Percentiles rank a stretch among this genome's conserved stretches.
Evolutionary conservation across 768 basidiomycete genomes (phyloP).

Genomic region (Naganishia randhawae): DNA sequence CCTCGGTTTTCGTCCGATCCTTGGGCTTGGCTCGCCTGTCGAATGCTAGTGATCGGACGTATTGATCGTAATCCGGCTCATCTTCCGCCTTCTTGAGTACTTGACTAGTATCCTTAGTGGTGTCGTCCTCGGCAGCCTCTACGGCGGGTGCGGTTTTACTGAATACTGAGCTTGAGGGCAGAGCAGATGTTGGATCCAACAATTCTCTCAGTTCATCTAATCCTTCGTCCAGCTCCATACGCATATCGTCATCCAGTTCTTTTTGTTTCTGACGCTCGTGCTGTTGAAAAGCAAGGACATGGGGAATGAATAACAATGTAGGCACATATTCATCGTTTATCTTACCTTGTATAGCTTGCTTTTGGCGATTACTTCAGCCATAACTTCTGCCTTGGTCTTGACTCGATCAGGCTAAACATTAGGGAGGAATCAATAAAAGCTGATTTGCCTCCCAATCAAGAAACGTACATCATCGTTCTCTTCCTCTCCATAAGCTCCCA

Average conservation of each 20-base stretch:
- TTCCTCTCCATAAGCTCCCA: slow-evolving; percentile 79
- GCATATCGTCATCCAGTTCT: slow-evolving; percentile 77
- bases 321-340: slow-evolving; percentile 18
- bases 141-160: slow-evolving; percentile 17
- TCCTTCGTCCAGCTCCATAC: slow-evolving; percentile 82
- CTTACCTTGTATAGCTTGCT: slow-evolving; percentile 89
- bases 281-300: slow-evolving; percentile 52
- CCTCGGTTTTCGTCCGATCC: slow-evolving; percentile 92
- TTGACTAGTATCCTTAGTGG: background rate
- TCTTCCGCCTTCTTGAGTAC: slow-evolving; percentile 39
- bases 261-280: slow-evolving; percentile 80
- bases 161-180: slow-evolving; percentile 47
- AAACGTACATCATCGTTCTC: slow-evolving; percentile 59
- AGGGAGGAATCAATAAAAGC: background rate
- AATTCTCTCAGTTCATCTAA: slow-evolving; percentile 74
- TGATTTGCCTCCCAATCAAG: too few species aligned
- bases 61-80: slow-evolving; percentile 76
- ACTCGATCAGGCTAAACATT: slow-evolving; percentile 68
- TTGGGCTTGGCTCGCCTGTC: slow-evolving; percentile 91
- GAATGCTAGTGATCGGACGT: slow-evolving; percentile 85
- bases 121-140: background rate
- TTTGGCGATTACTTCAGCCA: slow-evolving; percentile 96
- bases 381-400: slow-evolving; percentile 90
- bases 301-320: background rate
- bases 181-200: slow-evolving; percentile 48